A percentile compares a stretch with the other conserved stretches of the same genome.
phyloP scores from a whole-genome alignment of 768 basidiomycete genomes.

The Lactarius psammicola region DNA sequence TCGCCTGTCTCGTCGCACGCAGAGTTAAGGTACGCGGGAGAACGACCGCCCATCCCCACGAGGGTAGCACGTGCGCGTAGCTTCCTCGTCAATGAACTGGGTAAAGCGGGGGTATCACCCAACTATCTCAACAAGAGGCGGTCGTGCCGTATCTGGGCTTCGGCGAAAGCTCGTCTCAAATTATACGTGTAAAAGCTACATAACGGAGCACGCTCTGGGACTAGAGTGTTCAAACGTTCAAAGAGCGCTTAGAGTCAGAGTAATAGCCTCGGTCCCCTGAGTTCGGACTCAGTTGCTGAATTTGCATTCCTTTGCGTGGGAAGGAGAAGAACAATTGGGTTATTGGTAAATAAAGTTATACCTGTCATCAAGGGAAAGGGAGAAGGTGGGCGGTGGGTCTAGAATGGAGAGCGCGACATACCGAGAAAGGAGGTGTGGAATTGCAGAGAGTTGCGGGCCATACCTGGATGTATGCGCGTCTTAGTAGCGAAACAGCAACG shows the following conservation, averaged over 20 bases:
- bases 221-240: conserved; percentile 5
- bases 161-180: conserved; percentile 7
- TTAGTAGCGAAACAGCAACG: background rate
- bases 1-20: background rate
- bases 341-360: conserved; percentile 34
- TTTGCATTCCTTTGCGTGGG: background rate
- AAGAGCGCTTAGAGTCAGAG: background rate
- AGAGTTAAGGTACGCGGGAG: background rate
- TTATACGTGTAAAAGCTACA: conserved; percentile 17
- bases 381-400: conserved; percentile 3
- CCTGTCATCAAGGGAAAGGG: conserved; percentile 34
- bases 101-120: background rate
- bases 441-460: conserved; percentile 91
- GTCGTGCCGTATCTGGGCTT: background rate
- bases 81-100: background rate
- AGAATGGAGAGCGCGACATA: conserved; percentile 34
- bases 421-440: conserved; percentile 89
- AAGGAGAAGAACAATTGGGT: background rate
- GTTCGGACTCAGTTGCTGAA: background rate
- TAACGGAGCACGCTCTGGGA: background rate
- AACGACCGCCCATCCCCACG: background rate
- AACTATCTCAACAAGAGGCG: background rate
- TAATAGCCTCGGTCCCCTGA: background rate
- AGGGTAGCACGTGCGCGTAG: background rate
- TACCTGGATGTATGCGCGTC: conserved; percentile 46